Evolutionary conservation across 257 asterid genomes (phyloP).

Genomic region (Avicennia marina): DNA sequence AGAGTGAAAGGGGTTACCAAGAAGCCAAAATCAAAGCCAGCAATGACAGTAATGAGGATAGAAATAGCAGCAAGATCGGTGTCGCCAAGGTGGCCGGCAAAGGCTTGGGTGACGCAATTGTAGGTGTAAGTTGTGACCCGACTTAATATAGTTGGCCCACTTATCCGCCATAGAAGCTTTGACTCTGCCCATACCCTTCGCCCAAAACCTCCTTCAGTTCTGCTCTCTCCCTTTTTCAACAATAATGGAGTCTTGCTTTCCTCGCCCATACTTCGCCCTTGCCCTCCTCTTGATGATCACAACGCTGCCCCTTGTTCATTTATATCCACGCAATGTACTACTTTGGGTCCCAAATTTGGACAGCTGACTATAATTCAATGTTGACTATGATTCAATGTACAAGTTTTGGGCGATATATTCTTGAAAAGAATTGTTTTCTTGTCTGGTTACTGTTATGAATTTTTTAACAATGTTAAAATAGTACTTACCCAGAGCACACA

Average conservation of each 20-base stretch:
- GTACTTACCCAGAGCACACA: no score
- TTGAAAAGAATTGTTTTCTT: no score
- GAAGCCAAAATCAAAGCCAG: conserved; percentile 59
- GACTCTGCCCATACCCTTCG: conserved; percentile 39
- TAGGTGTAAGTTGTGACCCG: conserved; percentile 39
- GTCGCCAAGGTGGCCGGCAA: no score
- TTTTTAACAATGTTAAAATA: no score
- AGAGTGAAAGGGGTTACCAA: conserved; percentile 35
- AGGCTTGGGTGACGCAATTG: conserved; percentile 44
- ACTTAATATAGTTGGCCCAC: conserved; percentile 57
- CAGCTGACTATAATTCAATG: no score
- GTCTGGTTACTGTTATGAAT: no score
- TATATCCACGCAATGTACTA: neutral
- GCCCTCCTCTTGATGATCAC: no score
- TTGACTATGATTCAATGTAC: no score
- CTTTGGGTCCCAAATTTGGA: no score
- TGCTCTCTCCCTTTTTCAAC: neutral
- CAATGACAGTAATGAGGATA: conserved; percentile 39
- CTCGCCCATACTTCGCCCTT: conserved; percentile 11
- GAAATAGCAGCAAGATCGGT: conserved; percentile 61
- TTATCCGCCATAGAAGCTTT: conserved; percentile 58
- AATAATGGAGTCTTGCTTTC: conserved; percentile 10
- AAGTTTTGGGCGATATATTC: no score
- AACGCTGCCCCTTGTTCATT: no score
- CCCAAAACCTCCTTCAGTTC: neutral